phyloP scores from a whole-genome alignment of 2,329 filamentous ascomycete genomes.

The Colletotrichum cereale region DNA sequence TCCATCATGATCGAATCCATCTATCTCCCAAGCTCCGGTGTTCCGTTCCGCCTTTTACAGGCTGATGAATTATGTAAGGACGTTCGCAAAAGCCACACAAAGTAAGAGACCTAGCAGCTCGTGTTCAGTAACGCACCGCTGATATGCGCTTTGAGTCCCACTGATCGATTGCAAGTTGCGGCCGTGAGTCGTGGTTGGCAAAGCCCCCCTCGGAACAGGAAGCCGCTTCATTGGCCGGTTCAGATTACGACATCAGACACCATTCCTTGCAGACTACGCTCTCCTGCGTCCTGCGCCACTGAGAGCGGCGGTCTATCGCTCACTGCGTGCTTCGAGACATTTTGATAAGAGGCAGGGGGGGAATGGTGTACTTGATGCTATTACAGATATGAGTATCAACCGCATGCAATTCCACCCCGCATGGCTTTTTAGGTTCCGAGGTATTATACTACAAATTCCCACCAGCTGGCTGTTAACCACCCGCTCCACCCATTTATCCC shows the following conservation, averaged over 20 bases:
- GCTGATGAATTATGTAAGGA: background rate
- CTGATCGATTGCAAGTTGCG: too few relatives aligned
- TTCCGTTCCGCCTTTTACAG: background rate
- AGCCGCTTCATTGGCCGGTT: constrained; percentile 4
- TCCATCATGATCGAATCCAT: constrained; percentile 3
- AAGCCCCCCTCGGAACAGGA: background rate
- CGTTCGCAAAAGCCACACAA: background rate
- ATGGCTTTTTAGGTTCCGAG: constrained; percentile 14
- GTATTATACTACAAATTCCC: constrained; percentile 27
- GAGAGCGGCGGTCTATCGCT: background rate
- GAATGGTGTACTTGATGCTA: constrained; percentile 5
- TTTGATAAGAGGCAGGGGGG: too few relatives aligned
- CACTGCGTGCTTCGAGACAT: background rate
- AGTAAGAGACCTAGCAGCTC: background rate
- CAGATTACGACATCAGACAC: constrained; percentile 27
- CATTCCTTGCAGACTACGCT: background rate
- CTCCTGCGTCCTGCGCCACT: background rate
- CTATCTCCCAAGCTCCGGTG: background rate
- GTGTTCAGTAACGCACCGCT: background rate
- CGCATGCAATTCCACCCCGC: background rate
- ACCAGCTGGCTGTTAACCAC: background rate
- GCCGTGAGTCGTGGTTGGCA: background rate
- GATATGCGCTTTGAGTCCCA: too few relatives aligned
- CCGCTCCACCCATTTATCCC: too few relatives aligned
- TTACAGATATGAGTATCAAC: constrained; percentile 23